phyloP scores from a whole-genome alignment of 257 asterid genomes.

The Fraxinus pennsylvanica region DNA sequence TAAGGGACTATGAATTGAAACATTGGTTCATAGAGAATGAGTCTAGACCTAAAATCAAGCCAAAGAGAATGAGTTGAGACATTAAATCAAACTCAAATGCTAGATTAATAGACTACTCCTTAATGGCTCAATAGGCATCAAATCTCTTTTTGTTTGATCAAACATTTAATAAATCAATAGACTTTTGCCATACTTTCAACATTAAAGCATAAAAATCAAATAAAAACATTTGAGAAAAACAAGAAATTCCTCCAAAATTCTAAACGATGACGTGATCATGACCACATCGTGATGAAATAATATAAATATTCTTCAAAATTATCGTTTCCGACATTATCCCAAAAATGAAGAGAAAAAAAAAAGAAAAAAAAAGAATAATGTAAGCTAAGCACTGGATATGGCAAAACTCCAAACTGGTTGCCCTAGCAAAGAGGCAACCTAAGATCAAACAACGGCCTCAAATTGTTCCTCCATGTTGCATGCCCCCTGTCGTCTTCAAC shows the following conservation, averaged over 20 bases:
- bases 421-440: slow-evolving; percentile 52
- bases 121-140: too few species aligned
- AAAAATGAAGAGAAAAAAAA: not conserved
- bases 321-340: not conserved
- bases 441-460: slow-evolving; percentile 41
- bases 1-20: too few species aligned
- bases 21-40: too few species aligned
- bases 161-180: too few species aligned
- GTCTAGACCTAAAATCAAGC: too few species aligned
- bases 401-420: slow-evolving; percentile 39
- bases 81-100: too few species aligned
- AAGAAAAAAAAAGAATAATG: not conserved
- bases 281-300: slow-evolving; percentile 31
- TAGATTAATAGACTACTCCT: too few species aligned
- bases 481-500: slow-evolving; percentile 21
- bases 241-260: not conserved
- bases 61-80: too few species aligned
- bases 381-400: not conserved
- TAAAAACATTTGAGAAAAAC: not conserved
- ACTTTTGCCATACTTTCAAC: too few species aligned
- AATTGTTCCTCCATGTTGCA: slow-evolving; percentile 19
- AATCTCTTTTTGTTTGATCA: too few species aligned
- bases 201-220: too few species aligned
- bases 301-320: not conserved
- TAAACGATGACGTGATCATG: slow-evolving; percentile 15